Evolutionary conservation across 768 basidiomycete species (phyloP).

Genomic region (Mycena galericulata): DNA sequence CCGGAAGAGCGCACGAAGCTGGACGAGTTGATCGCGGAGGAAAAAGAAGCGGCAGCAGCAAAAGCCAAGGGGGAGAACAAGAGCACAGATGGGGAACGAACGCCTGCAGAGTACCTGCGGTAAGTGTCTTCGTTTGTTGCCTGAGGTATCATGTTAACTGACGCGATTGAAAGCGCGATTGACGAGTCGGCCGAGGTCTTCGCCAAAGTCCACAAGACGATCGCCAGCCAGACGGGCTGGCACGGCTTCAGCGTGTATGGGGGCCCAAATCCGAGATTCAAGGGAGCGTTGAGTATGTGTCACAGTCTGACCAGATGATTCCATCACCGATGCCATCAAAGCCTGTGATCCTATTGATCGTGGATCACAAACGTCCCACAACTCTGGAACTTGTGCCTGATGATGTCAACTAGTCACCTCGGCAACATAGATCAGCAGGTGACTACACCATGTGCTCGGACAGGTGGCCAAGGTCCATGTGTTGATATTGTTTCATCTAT

Average conservation of each 20-base stretch:
- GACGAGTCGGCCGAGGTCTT: background rate
- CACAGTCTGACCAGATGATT: too few species aligned
- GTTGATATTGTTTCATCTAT: too few species aligned
- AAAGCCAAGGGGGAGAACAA: background rate
- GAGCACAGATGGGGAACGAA: too few species aligned
- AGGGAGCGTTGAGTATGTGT: background rate
- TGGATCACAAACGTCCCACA: too few species aligned
- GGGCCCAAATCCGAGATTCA: conserved; percentile 7
- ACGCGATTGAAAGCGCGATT: background rate
- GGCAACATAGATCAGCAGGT: too few species aligned
- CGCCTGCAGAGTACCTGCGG: background rate
- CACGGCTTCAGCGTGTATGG: conserved; percentile 4
- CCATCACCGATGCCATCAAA: too few species aligned
- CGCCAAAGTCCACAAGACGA: background rate
- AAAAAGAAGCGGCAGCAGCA: background rate
- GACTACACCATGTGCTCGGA: too few species aligned
- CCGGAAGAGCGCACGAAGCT: background rate
- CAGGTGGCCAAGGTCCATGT: too few species aligned
- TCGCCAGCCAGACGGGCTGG: background rate
- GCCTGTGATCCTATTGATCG: too few species aligned
- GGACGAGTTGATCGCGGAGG: background rate
- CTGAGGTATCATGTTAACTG: background rate
- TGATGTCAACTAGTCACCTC: too few species aligned
- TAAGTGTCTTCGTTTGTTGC: background rate
- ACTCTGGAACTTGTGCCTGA: too few species aligned